phyloP scores from a whole-genome alignment of 768 basidiomycete genomes.

The Sporobolomyces pararoseus region DNA sequence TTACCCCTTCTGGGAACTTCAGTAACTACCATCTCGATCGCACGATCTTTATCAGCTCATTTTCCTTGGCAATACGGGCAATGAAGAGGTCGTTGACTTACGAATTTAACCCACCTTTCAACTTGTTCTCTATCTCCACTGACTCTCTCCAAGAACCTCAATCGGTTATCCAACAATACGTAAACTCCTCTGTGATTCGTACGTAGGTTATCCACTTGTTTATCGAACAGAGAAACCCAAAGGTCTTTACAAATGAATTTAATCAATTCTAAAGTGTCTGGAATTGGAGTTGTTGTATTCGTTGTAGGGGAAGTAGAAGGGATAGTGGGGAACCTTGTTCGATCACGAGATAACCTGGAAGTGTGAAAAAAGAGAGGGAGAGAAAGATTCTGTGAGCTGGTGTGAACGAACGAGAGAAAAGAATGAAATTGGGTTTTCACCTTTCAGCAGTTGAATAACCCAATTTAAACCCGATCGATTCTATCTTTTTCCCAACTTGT shows the following conservation, averaged over 20 bases:
- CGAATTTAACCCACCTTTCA: conserved; percentile 3
- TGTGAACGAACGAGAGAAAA: too few relatives aligned
- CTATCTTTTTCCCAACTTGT: conserved; percentile 20
- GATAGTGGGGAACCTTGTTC: conserved; percentile 33
- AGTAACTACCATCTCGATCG: conserved; percentile 22
- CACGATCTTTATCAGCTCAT: not conserved
- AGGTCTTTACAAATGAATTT: conserved; percentile 46
- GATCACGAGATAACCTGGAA: conserved; percentile 29
- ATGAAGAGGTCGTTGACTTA: conserved; percentile 2
- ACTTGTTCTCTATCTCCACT: conserved; percentile 8
- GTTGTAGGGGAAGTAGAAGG: not conserved
- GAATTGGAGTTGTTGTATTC: not conserved
- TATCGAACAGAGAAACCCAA: conserved; percentile 44
- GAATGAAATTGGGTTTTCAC: too few relatives aligned
- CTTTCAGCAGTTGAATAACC: conserved; percentile 41
- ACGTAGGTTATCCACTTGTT: conserved; percentile 46
- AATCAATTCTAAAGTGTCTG: conserved; percentile 43
- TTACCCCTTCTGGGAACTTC: conserved; percentile 34
- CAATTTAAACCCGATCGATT: conserved; percentile 39
- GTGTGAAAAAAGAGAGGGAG: not conserved
- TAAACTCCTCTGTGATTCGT: conserved; percentile 46
- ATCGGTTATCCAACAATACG: conserved; percentile 41
- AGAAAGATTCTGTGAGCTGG: too few relatives aligned
- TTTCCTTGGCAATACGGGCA: not conserved
- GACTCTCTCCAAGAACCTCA: conserved; percentile 28